A percentile compares a stretch with the other conserved stretches of the same genome.
phyloP scores from a whole-genome alignment of 2,329 filamentous ascomycete genomes.

The Monilinia polystroma region DNA sequence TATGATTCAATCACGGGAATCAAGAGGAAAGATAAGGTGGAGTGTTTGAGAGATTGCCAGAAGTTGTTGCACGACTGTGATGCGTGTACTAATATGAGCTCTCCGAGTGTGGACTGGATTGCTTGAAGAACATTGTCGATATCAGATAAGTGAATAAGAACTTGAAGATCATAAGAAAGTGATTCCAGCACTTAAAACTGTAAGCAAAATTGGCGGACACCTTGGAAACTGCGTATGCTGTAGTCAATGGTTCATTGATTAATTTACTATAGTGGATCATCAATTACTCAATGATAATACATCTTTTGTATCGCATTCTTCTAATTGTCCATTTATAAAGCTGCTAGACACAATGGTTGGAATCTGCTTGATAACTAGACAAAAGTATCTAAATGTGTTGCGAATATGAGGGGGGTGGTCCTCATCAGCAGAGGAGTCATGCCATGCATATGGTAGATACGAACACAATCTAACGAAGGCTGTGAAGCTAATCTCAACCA shows the following conservation, averaged over 20 bases:
- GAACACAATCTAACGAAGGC: not conserved
- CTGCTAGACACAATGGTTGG: no score
- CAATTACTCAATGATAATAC: not conserved
- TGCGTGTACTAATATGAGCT: slow-evolving; percentile 26
- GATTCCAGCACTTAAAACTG: not conserved
- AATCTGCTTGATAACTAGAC: not conserved
- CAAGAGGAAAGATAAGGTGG: slow-evolving; percentile 1
- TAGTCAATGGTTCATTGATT: not conserved
- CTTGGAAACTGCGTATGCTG: not conserved
- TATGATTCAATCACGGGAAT: slow-evolving; percentile 26
- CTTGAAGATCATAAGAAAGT: not conserved
- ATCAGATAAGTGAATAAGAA: not conserved
- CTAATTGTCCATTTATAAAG: not conserved
- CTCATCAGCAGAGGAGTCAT: no score
- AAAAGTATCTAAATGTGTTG: not conserved
- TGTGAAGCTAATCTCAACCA: not conserved
- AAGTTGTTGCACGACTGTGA: slow-evolving; percentile 26
- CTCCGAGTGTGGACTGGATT: slow-evolving; percentile 34
- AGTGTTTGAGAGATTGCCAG: slow-evolving; percentile 9
- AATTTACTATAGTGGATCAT: not conserved
- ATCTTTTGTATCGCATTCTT: no score
- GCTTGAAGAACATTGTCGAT: slow-evolving; percentile 18
- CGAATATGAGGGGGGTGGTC: not conserved
- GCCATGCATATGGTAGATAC: no score
- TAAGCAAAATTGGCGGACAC: not conserved